Evolutionary conservation across 2,329 filamentous ascomycete genomes (phyloP), one percentile per base, ranked within the genome.

Genomic region (Cadophora sp.): DNA sequence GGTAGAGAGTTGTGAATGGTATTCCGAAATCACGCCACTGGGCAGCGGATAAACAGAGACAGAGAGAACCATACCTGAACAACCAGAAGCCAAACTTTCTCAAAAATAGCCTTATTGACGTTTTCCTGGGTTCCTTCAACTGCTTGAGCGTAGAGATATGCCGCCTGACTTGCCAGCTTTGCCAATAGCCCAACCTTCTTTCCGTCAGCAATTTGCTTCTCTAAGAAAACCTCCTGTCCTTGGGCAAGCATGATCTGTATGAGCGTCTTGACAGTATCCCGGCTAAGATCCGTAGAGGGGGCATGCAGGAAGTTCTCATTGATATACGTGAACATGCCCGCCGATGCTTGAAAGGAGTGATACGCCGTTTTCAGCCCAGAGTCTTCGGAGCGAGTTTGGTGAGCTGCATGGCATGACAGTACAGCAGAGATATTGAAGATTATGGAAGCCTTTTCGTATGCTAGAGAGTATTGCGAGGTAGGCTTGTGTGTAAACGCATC

Each of bases 321-420:
- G 82, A 99, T 99, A 76, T 99, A 99, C 62, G 95, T 98, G 80
- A 98, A 99, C 96, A 99, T 99, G 82, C 96, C 96, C 11, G 96
- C 96, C 8, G 95, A 94, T 48, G 96, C 96, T 80, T 99, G 96
- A 82, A 98, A 98, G 22, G 94, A 97, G 80, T 99, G 95, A 78
- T 98, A 99, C 20, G 96, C 93, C 16, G 94, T 95, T 82, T 99
- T 99, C 78, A 98, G 87, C 41, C 95, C 95, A 6, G 91, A 87
- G 76, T 99, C 96, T 77, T 98, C 94, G 71, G 92, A 91, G 59
- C 96, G 89, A 73, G 96, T 94, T 81, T 99, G 96, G 76, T 92
- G 87, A 51, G 95, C 94, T 68, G 95, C 96, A 84, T 99, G 93
- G 76, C 95, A 97, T 63, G 95, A 98, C 22, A 99, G 85, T 30